Base-by-base conservation (phyloP, 345 rosid genomes). In the Syzygium jambos region DNA sequence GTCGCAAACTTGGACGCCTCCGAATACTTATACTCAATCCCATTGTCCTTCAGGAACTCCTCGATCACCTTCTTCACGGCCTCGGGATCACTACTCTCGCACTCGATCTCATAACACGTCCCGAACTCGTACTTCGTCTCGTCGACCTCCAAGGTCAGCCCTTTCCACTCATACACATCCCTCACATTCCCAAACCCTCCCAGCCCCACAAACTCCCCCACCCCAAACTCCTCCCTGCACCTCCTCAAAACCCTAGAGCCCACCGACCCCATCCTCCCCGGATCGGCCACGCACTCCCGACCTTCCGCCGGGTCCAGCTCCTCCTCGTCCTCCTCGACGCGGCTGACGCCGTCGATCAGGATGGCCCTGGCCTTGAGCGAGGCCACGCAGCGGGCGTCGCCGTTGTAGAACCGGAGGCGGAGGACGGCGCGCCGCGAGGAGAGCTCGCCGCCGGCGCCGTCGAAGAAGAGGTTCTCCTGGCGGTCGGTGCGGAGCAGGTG, bases 301-400 rank as follows among this genome's bases (percentile, higher is more conserved):
- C 89, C 96, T 6, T 87, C 22, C 6, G 9, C 88, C 0, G 89
- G 91, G 3, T 95, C 96, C 56, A 96, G 65, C 4, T 97, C 96
- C 89, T 95, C 99, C 90, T 95, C 98, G 85, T 96, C 98, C 89
- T 97, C 98, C 85, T 94, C 98, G 19, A 97, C 98, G 14, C 96
- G 98, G 78, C 99, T 95, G 14, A 96, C 93, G 38, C 99, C 98
- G 38, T 96, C 89, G 49, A 91, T 86, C 25, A 95, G 88, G 51
- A 92, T 88, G 78, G 98, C 92, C 56, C 91, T 94, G 46, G 95
- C 93, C 84, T 95, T 97, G 30, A 96, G 98, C 6, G 98, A 91
- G 87, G 94, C 85, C 84, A 94, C 86, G 83, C 96, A 95, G 78
- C 93, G 93, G 65, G 93, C 51, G 84, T 88, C 91, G 41, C 84